Evolutionary conservation across 106 monocot genomes (phyloP).

Genomic region (Dendrobium catenatum): DNA sequence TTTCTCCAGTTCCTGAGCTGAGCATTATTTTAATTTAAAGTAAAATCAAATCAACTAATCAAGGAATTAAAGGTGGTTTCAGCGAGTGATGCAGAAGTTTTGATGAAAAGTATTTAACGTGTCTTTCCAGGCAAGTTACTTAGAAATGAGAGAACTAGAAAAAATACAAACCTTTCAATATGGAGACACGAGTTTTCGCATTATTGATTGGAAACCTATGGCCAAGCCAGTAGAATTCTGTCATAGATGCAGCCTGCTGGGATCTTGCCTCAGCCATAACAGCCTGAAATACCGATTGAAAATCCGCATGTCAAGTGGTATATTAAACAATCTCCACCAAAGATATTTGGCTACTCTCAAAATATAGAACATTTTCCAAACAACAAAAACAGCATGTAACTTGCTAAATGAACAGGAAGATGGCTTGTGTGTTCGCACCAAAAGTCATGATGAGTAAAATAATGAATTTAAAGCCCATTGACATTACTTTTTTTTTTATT

Average conservation of each 20-base stretch:
- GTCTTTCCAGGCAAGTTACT: no score
- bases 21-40: conserved; percentile 11
- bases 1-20: conserved; percentile 99
- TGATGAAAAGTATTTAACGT: background rate
- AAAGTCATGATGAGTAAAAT: background rate
- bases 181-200: conserved; percentile 92
- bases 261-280: conserved; percentile 91
- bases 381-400: background rate
- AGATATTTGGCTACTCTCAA: background rate
- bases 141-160: background rate
- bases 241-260: conserved; percentile 89
- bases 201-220: conserved; percentile 87
- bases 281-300: conserved; percentile 40
- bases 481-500: background rate
- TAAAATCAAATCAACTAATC: conserved; percentile 7
- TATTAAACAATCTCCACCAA: background rate
- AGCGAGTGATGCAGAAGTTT: background rate
- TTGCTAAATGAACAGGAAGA: background rate
- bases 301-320: conserved; percentile 1
- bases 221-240: conserved; percentile 95
- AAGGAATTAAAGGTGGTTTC: background rate
- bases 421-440: background rate
- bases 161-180: conserved; percentile 75
- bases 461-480: background rate
- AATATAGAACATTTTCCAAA: background rate